These are phyloP conservation scores for Inga laurina DNA, from an alignment of 306 rosid species.

Conservation along the genomic window DNA sequence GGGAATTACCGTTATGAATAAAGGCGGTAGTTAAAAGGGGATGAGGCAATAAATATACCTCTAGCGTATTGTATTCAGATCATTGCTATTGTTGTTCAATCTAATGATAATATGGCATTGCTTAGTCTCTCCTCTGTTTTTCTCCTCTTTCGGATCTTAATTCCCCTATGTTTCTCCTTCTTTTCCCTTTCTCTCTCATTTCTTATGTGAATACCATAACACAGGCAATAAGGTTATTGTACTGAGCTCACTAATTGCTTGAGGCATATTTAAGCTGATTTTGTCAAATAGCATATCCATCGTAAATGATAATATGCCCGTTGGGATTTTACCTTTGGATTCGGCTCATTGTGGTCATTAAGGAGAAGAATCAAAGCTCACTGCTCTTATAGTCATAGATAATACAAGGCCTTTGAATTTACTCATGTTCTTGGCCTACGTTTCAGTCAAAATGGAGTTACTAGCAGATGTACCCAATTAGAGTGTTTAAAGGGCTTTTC, in stretches of 20 bases:
- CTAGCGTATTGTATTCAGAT: too few relatives aligned
- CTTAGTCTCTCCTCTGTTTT: too few relatives aligned
- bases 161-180: too few relatives aligned
- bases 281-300: neutral
- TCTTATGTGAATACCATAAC: too few relatives aligned
- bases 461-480: neutral
- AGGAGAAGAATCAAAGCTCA: neutral
- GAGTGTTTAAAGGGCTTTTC: slow-evolving; percentile 3
- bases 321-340: neutral
- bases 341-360: neutral
- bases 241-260: neutral
- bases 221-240: neutral
- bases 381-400: neutral
- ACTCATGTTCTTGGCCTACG: neutral
- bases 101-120: too few relatives aligned
- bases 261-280: neutral
- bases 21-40: too few relatives aligned
- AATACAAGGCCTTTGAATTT: neutral
- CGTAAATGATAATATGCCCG: neutral
- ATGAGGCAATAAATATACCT: too few relatives aligned
- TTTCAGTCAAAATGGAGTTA: neutral
- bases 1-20: too few relatives aligned
- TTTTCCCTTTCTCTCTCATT: too few relatives aligned
- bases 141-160: too few relatives aligned
- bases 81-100: too few relatives aligned